Evolutionary conservation across 306 rosid species (phyloP), one percentile per base, ranked within the genome.

Genomic region (Trichosanthes cucumerina): DNA sequence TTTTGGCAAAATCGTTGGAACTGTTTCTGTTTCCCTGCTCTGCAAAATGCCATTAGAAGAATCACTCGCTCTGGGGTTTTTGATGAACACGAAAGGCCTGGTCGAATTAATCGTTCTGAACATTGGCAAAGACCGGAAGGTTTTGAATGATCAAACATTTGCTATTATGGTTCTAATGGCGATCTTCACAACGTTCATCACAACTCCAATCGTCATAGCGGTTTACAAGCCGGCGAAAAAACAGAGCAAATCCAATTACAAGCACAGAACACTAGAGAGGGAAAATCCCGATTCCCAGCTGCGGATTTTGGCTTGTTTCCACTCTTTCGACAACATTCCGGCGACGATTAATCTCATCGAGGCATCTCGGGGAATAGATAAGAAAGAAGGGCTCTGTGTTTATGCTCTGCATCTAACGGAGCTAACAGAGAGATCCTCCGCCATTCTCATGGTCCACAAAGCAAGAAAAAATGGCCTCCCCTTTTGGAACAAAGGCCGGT

Each of bases 111-210:
- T 93, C 59, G 98, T 91, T 79, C 93, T 93, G 72, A 91, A 93
- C 88, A 90, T 93, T 5, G 98, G 98, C 12, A 93, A 82, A 90
- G 98, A 93, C 71, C 88, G 91, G 79, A 87, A 92, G 96, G 98
- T 95, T 33, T 87, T 95, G 82, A 92, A 92, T 84, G 97, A 92
- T 81, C 89, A 95, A 80, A 88, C 97, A 26, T 95, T 95, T 75
- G 92, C 97, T 6, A 91, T 95, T 58, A 88, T 95, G 97, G 96
- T 95, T 87, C 89, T 95, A 10, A 92, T 95, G 98, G 98, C 98
- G 11, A 69, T 95, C 72, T 85, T 95, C 77, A 95, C 97, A 21
- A 95, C 98, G 78, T 88, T 95, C 86, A 74, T 91, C 79, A 95
- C 98, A 43, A 91, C 97, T 3, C 98, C 98, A 34, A 3, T 87